A percentile compares a stretch with the other conserved stretches of the same genome.
These are phyloP conservation scores for Aristolochia californica DNA, from an alignment of 164 flowering plant genomes.

Conservation along the genomic window DNA sequence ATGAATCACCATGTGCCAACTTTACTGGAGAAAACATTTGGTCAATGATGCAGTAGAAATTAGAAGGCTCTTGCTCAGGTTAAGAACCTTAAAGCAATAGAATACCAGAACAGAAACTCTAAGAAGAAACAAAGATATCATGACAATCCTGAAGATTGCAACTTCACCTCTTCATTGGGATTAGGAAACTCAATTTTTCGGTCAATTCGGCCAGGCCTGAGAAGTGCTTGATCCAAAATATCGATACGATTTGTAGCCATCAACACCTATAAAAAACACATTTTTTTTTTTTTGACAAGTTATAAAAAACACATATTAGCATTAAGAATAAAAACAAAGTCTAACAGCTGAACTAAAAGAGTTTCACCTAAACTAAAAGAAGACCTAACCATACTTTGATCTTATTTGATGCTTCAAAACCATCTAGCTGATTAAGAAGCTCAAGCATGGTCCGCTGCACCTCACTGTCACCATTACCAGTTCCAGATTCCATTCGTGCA, in stretches of 20 bases:
- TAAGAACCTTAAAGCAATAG: no score
- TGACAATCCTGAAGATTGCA: neutral
- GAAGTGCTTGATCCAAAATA: conserved; percentile 93
- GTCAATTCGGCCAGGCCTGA: conserved; percentile 95
- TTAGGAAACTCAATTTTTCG: conserved; percentile 96
- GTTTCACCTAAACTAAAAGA: neutral
- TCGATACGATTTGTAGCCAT: conserved; percentile 99
- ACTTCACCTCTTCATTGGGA: conserved; percentile 78
- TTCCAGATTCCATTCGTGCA: conserved; percentile 97
- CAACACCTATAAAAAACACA: conserved; percentile 62
- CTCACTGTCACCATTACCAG: conserved; percentile 97
- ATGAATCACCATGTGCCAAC: neutral
- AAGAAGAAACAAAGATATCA: no score
- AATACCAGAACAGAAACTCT: no score
- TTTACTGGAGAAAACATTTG: neutral
- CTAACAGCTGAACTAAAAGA: neutral
- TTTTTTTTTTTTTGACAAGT: no score
- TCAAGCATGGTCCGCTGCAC: conserved; percentile 98
- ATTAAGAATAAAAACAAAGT: neutral
- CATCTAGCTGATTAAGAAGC: conserved; percentile 97
- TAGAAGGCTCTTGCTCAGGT: no score
- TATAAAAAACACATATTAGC: neutral
- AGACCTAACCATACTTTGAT: conserved; percentile 45
- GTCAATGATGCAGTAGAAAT: no score
- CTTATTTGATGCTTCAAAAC: conserved; percentile 97